These are phyloP conservation scores for Elaeagnus macrophylla DNA, from an alignment of 306 rosid species.

Conservation along the genomic window DNA sequence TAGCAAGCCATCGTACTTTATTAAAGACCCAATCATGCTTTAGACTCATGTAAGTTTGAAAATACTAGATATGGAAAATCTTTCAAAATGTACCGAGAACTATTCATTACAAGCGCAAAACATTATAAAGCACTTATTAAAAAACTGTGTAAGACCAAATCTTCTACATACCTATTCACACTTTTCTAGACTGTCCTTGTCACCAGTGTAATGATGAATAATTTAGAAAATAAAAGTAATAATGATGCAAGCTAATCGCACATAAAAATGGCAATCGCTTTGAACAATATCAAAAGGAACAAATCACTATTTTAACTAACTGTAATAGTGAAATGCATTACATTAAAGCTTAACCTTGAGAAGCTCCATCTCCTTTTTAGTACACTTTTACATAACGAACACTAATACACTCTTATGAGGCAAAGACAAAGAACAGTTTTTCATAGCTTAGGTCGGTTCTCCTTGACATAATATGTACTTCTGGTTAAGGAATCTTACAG, in stretches of 20 bases:
- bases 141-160: slow-evolving; percentile 18
- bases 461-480: too few relatives aligned
- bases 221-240: not conserved
- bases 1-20: too few relatives aligned
- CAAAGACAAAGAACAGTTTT: too few relatives aligned
- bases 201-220: slow-evolving; percentile 51
- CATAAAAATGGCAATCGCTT: slow-evolving; percentile 3
- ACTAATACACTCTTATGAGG: too few relatives aligned
- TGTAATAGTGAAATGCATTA: slow-evolving; percentile 8
- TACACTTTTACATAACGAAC: slow-evolving; percentile 15
- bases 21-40: too few relatives aligned
- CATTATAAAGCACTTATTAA: slow-evolving; percentile 5
- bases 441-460: too few relatives aligned
- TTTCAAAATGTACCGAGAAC: too few relatives aligned
- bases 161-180: slow-evolving; percentile 81
- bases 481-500: too few relatives aligned
- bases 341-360: slow-evolving; percentile 56
- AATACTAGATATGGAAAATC: too few relatives aligned
- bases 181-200: slow-evolving; percentile 74
- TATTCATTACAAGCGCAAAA: not conserved
- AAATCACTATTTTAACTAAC: slow-evolving; percentile 14
- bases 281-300: slow-evolving; percentile 11
- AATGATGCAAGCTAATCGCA: slow-evolving; percentile 12
- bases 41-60: too few relatives aligned
- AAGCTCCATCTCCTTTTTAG: slow-evolving; percentile 97